These are phyloP conservation scores for Oryza longistaminata DNA, from an alignment of 176 grass and related monocot genomes.

Conservation along the genomic window DNA sequence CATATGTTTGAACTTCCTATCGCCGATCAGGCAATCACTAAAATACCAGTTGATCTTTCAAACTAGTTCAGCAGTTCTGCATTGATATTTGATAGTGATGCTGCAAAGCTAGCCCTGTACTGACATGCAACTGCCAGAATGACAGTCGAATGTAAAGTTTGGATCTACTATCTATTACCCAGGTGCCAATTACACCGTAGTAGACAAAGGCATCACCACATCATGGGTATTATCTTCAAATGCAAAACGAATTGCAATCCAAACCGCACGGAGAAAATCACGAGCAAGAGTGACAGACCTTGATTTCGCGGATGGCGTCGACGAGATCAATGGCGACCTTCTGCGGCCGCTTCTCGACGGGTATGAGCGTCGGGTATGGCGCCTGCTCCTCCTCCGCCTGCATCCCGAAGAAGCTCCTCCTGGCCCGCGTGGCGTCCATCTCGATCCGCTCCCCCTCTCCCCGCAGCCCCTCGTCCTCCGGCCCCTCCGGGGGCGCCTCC, in stretches of 20 bases:
- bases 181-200: neutral
- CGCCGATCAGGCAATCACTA: neutral
- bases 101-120: slow-evolving; percentile 1
- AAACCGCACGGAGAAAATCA: neutral
- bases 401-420: slow-evolving; percentile 54
- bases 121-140: neutral
- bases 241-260: neutral
- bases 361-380: slow-evolving; percentile 76
- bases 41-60: neutral
- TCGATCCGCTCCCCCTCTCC: slow-evolving; percentile 63
- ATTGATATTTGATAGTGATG: neutral
- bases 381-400: slow-evolving; percentile 58
- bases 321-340: slow-evolving; percentile 76
- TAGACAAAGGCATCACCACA: neutral
- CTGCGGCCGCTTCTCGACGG: slow-evolving; percentile 59
- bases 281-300: slow-evolving; percentile 45
- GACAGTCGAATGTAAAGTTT: neutral
- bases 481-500: slow-evolving; percentile 5
- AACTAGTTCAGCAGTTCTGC: neutral
- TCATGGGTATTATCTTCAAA: neutral
- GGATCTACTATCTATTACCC: neutral
- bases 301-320: slow-evolving; percentile 80
- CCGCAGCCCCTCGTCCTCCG: slow-evolving; percentile 36
- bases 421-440: slow-evolving; percentile 24
- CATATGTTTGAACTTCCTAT: neutral